Evolutionary conservation across 164 flowering plant species (phyloP), one percentile per base, ranked within the genome.

Genomic region (Vitis vinifera): DNA sequence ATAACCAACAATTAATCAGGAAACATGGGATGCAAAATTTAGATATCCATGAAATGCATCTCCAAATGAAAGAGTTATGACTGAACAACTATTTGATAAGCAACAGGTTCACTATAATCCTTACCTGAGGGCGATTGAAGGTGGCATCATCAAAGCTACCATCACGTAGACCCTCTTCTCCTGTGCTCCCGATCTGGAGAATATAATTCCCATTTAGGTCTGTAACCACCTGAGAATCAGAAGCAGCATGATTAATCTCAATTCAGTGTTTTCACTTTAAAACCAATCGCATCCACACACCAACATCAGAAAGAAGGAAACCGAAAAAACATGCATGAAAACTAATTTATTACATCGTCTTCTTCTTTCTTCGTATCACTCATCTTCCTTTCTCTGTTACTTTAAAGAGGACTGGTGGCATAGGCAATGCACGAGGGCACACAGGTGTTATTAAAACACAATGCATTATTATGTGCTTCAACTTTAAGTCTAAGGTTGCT

Each of bases 51-150:
- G 8, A 19, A 30, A 66, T 64, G 66, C 68, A 66, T 59, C 57
- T 67, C 57, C 60, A 19, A 67, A 52, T 48, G 12, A 50, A 59
- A 59, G 58, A 27, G 6, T n/a, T 10, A 13, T 52, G 7, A 29
- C 29, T 53, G 47, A 59, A 14, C 31, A 9, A 61, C 9, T 27
- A 3, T 23, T 10, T 10, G 12, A 44, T 56, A 68, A 11, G 16
- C 19, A 15, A 68, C 49, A 68, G 11, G 11, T 12, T 9, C 19
- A 10, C 10, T 55, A 31, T 11, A 59, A 47, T 51, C 8, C 73
- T 75, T 74, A 90, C 99, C 84, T 95, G 99, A 78, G 99, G 99
- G 51, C 86, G 92, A 73, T 86, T 91, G 78, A 95, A 95, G 37
- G 86, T 79, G 71, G 96, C 97, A 79, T 83, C 86, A 77, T 88